Evolutionary conservation across 805 yeast species (phyloP).

Genomic region (Pichia membranifaciens): DNA sequence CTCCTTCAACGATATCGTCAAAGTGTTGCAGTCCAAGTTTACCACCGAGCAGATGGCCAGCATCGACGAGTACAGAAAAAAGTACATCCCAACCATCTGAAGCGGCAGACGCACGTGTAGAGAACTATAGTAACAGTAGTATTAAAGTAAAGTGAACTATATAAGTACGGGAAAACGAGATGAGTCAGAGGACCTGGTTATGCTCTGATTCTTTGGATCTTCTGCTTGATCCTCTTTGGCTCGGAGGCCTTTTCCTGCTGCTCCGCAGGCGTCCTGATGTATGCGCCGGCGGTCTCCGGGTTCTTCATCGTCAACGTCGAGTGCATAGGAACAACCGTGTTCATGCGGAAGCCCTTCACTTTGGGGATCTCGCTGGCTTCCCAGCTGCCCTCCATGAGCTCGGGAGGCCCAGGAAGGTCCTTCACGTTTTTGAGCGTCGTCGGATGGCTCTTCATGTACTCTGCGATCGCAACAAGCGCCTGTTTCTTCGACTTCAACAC

Average conservation of each 20-base stretch:
- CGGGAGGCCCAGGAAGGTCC: constrained; percentile 62
- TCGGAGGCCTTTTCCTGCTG: constrained; percentile 34
- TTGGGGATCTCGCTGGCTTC: constrained; percentile 58
- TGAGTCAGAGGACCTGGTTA: too few species aligned
- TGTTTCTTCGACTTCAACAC: constrained; percentile 54
- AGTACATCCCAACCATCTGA: constrained; percentile 37
- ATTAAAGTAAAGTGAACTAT: too few species aligned
- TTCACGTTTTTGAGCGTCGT: constrained; percentile 61
- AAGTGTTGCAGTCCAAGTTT: constrained; percentile 48
- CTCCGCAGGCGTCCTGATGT: constrained; percentile 47
- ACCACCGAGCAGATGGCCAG: constrained; percentile 50
- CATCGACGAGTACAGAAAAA: constrained; percentile 52
- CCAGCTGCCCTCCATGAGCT: constrained; percentile 43
- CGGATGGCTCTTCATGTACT: constrained; percentile 59
- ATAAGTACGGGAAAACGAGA: too few species aligned
- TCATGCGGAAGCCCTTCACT: constrained; percentile 85
- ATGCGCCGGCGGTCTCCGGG: constrained; percentile 70
- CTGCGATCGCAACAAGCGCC: constrained; percentile 53
- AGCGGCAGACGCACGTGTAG: too few species aligned
- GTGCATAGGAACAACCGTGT: constrained; percentile 81
- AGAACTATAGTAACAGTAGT: too few species aligned
- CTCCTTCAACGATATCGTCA: constrained; percentile 65
- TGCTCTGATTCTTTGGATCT: constrained; percentile 55
- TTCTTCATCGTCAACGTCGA: constrained; percentile 75
- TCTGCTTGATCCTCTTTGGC: constrained; percentile 36